Conservation (phyloP, 164 flowering plant genomes). For the Sextonia rubra region DNA sequence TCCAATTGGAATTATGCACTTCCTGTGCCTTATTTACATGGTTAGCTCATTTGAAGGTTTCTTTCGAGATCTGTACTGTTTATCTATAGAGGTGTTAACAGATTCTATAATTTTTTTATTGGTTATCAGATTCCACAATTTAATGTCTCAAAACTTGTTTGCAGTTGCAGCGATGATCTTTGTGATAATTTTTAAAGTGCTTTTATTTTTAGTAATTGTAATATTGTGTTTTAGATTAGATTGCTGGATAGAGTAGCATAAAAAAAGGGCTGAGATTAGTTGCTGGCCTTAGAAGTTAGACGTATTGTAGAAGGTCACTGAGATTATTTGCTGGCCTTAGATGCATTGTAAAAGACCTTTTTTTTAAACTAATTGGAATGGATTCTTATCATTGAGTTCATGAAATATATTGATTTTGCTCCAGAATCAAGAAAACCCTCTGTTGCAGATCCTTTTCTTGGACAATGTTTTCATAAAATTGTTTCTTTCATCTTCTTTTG, state of each 20-base stretch:
- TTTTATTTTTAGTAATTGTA: too few relatives aligned
- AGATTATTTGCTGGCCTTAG: too few relatives aligned
- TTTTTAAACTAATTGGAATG: background rate
- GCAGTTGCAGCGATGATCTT: too few relatives aligned
- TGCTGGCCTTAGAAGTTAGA: too few relatives aligned
- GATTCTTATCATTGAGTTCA: too few relatives aligned
- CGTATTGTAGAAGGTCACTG: too few relatives aligned
- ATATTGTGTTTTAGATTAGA: background rate
- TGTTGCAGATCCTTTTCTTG: background rate
- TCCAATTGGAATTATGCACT: conserved; percentile 47
- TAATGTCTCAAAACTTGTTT: too few relatives aligned
- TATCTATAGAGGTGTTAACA: too few relatives aligned
- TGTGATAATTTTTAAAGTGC: too few relatives aligned
- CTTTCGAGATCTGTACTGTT: background rate
- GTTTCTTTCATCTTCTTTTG: background rate
- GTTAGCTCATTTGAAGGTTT: conserved; percentile 21
- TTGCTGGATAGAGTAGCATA: background rate
- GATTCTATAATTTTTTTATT: too few relatives aligned
- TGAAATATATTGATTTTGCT: background rate
- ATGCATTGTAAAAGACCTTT: background rate
- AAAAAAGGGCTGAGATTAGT: background rate
- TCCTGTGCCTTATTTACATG: conserved; percentile 39
- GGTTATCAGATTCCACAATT: too few relatives aligned
- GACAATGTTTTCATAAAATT: too few relatives aligned
- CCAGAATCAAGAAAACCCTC: background rate